Evolutionary conservation across 2,329 filamentous ascomycete species (phyloP), one percentile per base, ranked within the genome.

Genomic region (Dryadomyces quercivorus): DNA sequence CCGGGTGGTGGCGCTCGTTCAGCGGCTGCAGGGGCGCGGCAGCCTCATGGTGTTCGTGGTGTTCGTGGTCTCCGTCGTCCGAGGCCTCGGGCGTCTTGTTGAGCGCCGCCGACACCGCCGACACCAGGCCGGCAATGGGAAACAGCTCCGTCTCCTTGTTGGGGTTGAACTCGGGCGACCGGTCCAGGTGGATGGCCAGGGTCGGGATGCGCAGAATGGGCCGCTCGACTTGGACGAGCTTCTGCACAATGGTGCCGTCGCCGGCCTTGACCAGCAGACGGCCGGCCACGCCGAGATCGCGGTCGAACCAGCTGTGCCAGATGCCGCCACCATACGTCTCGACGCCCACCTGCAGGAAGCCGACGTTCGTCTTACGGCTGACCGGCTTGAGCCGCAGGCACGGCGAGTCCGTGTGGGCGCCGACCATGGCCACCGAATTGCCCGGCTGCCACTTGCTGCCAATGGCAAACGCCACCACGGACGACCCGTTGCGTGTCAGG

Each of bases 261-360:
- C 84, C 83, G 62, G 22, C 2, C 13, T 80, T 82, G 55, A 93
- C 87, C 75, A 97, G 84, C 15, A 88, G 88, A 57, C 93, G 80
- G 9, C 93, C 93, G 36, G 93, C 93, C 53, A 97, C 82, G 62
- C 88, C 86, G 58, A 98, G 74, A 67, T 98, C 93, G 51, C 93
- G 84, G 69, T 98, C 93, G 66, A 98, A 98, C 93, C 86, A 98
- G 49, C 88, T 95, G 70, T 96, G 91, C 92, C 92, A 97, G 64
- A 97, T 84, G 55, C 93, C 93, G 58, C 93, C 93, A 53, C 93
- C 93, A 65, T 98, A 98, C 1, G 89, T 92, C 75, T 98, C 93
- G 52, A 96, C 92, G 53, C 91, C 93, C 55, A 98, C 84, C 71
- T 98, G 93, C 59, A 96, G 72, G 69, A 93, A 98, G 13, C 92